Evolutionary conservation across 371 early-diverging fungal species (phyloP).

Genomic region (Actinomucor elegans): DNA sequence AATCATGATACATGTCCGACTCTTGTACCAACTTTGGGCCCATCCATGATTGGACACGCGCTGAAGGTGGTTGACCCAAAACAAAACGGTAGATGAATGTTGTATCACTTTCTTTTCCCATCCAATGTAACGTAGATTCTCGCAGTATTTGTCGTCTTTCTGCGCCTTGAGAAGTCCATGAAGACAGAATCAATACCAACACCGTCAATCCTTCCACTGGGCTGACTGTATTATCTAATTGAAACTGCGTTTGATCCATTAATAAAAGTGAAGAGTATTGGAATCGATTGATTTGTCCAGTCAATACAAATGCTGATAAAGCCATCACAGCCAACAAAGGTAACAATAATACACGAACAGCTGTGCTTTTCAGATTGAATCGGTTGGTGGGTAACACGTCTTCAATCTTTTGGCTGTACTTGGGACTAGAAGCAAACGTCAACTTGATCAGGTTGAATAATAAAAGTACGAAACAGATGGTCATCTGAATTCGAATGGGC

Average conservation of each 20-base stretch:
- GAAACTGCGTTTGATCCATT: constrained; percentile 33
- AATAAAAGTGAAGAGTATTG: constrained; percentile 45
- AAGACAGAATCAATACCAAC: constrained; percentile 53
- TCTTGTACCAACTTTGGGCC: constrained; percentile 47
- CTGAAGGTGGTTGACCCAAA: constrained; percentile 54
- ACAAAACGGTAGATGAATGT: constrained; percentile 52
- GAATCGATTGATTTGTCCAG: constrained; percentile 46
- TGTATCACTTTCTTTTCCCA: constrained; percentile 9
- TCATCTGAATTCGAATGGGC: constrained; percentile 56
- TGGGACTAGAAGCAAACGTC: constrained; percentile 48
- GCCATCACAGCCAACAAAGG: constrained; percentile 52
- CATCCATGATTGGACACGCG: constrained; percentile 37
- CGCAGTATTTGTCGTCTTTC: constrained; percentile 45
- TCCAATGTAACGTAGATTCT: constrained; percentile 42
- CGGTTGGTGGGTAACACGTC: constrained; percentile 38
- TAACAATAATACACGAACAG: constrained; percentile 46
- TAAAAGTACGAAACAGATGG: constrained; percentile 45
- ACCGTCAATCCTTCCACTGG: constrained; percentile 19
- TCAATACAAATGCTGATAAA: constrained; percentile 49
- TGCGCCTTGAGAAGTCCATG: constrained; percentile 51
- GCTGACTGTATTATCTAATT: constrained; percentile 19
- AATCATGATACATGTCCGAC: constrained; percentile 46
- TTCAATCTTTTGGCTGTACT: constrained; percentile 35
- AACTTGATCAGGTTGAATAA: constrained; percentile 51
- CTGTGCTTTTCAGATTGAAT: constrained; percentile 40